Evolutionary conservation across 2,329 filamentous ascomycete species (phyloP), one percentile per base, ranked within the genome.

Genomic region (Verticillium longisporum): DNA sequence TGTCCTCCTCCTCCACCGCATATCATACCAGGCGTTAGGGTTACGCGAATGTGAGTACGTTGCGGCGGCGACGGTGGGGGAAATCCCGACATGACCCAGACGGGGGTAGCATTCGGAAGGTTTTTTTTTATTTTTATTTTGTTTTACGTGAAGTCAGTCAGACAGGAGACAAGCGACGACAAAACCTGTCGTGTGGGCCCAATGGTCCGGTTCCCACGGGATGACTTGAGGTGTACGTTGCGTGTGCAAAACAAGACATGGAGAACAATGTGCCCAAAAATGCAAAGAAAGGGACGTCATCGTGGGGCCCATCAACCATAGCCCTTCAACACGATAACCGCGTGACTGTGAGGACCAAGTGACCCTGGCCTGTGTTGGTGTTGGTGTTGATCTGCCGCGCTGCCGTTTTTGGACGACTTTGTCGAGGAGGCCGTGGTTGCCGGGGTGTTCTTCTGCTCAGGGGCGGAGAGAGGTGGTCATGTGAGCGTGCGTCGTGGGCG

Each of bases 391-490:
- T 26, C 26, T 26, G 26, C 26, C 26, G 26, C 4, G 26, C 26
- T 26, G 26, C 26, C 26, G 26, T 26, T 10, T 21, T 50, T 9
- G 45, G 45, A 21, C 1, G 26, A 11, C 2, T 21, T 26, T 26
- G 45, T 50, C 11, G 45, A 50, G 26, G 26, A 26, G 18, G 45
- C 45, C 45, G 45, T 21, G 45, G 45, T 9, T 50, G n/a, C 45
- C 18, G 45, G 34, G 34, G 34, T 4, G 7, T 36, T 9, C 9
- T 36, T 26, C 26, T 36, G 45, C n/a, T 11, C n/a, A 21, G n/a
- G 45, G 45, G n/a, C n/a, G 45, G 18, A n/a, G 45, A 26, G 45
- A 15, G 9, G 38, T 7, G 36, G 45, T 50, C 45, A 50, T 76
- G 45, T 50, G 45, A 50, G 45, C 26, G n/a, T 50, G 45, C 45